A percentile compares a stretch with the other conserved stretches of the same genome.
phyloP scores from a whole-genome alignment of 2,329 filamentous ascomycete genomes.

The Clarireedia paspali region DNA sequence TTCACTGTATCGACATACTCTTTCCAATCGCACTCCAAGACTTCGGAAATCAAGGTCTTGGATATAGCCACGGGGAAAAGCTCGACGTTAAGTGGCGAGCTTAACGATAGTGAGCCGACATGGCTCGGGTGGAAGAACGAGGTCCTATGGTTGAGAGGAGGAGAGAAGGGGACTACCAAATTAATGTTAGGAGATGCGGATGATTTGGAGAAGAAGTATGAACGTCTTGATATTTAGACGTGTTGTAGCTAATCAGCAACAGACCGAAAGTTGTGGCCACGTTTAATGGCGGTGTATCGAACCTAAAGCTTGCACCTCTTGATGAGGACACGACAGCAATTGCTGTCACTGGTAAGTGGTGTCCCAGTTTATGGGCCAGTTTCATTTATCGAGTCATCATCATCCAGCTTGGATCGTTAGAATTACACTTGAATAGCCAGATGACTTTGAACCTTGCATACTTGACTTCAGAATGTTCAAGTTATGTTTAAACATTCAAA shows the following conservation, averaged over 20 bases:
- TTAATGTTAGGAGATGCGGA: conserved; percentile 24
- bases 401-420: too few relatives aligned
- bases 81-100: conserved; percentile 56
- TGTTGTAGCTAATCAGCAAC: conserved; percentile 8
- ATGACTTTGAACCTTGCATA: too few relatives aligned
- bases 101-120: conserved; percentile 59
- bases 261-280: conserved; percentile 39
- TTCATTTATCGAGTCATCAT: not conserved
- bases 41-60: conserved; percentile 61
- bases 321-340: conserved; percentile 44
- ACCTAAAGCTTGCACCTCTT: conserved; percentile 49
- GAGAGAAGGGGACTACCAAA: conserved; percentile 41
- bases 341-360: conserved; percentile 37
- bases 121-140: conserved; percentile 50
- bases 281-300: conserved; percentile 48
- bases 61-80: conserved; percentile 61
- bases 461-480: too few relatives aligned
- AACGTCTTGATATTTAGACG: conserved; percentile 1
- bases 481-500: too few relatives aligned
- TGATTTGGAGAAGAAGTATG: conserved; percentile 20
- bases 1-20: conserved; percentile 71
- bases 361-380: not conserved
- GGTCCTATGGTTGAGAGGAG: conserved; percentile 35
- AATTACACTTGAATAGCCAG: not conserved
- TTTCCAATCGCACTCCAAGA: conserved; percentile 66